A percentile compares a stretch with the other conserved stretches of the same genome.
Evolutionary conservation across 2,329 filamentous ascomycete genomes (phyloP).

Genomic region (Paecilomyces dactylethromorphus): DNA sequence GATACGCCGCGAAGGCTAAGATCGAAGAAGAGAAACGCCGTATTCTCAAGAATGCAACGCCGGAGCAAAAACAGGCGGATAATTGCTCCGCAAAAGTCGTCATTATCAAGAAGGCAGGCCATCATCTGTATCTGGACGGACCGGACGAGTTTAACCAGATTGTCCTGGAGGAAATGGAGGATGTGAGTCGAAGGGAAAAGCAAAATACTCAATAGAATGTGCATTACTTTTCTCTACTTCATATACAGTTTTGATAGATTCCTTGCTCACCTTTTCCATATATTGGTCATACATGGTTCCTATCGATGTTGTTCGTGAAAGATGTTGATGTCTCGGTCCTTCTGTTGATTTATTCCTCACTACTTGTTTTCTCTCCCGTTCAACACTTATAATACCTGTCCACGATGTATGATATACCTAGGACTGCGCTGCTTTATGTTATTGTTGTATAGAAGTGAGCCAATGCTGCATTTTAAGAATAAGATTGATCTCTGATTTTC

Average conservation of each 20-base stretch:
- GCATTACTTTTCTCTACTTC: background rate
- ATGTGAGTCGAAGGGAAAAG: constrained; percentile 39
- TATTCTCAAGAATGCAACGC: constrained; percentile 53
- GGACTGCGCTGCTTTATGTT: background rate
- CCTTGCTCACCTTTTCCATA: background rate
- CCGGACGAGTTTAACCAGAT: constrained; percentile 64
- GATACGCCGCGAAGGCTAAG: constrained; percentile 71
- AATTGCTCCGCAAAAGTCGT: constrained; percentile 78
- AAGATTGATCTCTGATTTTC: background rate
- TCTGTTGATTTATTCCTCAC: background rate
- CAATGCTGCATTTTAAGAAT: background rate
- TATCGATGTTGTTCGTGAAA: no score
- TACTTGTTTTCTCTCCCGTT: background rate
- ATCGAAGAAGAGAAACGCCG: constrained; percentile 62
- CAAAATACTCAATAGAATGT: constrained; percentile 1
- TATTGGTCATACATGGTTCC: background rate
- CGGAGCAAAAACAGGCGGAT: constrained; percentile 63
- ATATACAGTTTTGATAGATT: background rate
- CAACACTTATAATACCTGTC: background rate
- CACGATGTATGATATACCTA: background rate
- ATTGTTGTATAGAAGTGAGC: background rate
- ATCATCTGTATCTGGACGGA: constrained; percentile 67
- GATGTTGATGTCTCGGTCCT: background rate
- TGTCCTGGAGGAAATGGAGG: constrained; percentile 60
- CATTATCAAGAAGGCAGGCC: constrained; percentile 64